Base-by-base conservation (phyloP, 768 basidiomycete species). In the Gloeopeniophorella convolvens region DNA sequence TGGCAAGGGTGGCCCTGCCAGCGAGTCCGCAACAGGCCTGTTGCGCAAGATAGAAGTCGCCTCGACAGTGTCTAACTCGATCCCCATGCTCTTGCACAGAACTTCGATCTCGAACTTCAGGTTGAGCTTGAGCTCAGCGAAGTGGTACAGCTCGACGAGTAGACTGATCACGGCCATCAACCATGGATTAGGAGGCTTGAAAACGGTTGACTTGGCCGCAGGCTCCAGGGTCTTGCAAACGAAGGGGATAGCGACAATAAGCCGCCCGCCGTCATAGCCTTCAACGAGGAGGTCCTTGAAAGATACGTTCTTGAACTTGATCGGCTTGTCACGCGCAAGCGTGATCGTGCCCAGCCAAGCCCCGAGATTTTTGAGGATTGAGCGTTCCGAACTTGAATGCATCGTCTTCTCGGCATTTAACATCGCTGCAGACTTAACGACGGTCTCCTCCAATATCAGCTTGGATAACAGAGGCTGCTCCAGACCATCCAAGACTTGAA, bases 71-170 rank as follows among this genome's bases (percentile, higher is more conserved):
- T 88, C 89, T 24, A 97, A 77, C 60, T 92, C 84, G 58, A 99
- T 80, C 24, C 90, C 83, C 27, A 99, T 79, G 27, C 80, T 80
- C 66, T 92, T 94, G 76, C 95, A 98, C 16, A 98, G 72, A 32
- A 97, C 84, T 68, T 99, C 96, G 47, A 99, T 98, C 69, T 98
- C 96, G 62, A 99, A 99, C 68, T 97, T 98, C 64, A 93, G 77
- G 64, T 97, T 96, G 48, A 98, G 73, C 69, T 95, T 95, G 54
- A 98, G 76, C 59, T 98, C 94, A 4, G 92, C 95, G 60, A 85
- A 94, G 64, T 94, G 89, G 66, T 99, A 98, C n/a, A 99, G 77
- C 65, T 99, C 96, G 36, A 83, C 89, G 37, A 98, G 78, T 35
- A 98, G 74, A 57, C 86, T 82, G 60, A 98, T 74, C 56, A 99